Conservation (phyloP, 2,329 filamentous ascomycete species). For the Scortechinia acanthostroma region DNA sequence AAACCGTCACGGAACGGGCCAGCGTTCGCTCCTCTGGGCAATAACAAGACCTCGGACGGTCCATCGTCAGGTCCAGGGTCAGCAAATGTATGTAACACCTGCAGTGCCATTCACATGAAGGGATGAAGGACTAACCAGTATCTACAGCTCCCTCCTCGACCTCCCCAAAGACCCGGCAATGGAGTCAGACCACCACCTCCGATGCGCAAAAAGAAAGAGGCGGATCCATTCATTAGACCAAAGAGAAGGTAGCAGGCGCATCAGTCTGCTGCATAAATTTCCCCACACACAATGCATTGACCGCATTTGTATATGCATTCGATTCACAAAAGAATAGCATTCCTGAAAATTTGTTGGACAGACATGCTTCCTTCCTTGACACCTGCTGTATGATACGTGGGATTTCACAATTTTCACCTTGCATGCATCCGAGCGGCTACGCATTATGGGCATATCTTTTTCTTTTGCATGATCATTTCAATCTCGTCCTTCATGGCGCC, state of each 20-base stretch:
- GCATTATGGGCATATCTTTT: background rate
- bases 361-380: background rate
- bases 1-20: slow-evolving; percentile 26
- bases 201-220: slow-evolving; percentile 25
- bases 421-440: too few species aligned
- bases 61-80: slow-evolving; percentile 7
- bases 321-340: too few species aligned
- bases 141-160: slow-evolving; percentile 6
- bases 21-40: slow-evolving; percentile 13
- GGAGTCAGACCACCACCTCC: slow-evolving; percentile 16
- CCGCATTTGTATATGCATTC: background rate
- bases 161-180: slow-evolving; percentile 7
- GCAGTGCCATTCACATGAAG: too few species aligned
- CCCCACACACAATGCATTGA: background rate
- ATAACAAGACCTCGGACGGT: slow-evolving; percentile 8
- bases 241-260: slow-evolving; percentile 14
- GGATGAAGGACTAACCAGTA: background rate
- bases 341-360: background rate
- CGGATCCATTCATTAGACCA: slow-evolving; percentile 28
- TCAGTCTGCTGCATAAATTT: background rate
- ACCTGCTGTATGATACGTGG: background rate
- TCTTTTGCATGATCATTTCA: too few species aligned
- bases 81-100: slow-evolving; percentile 11
- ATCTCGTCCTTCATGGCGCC: too few species aligned
- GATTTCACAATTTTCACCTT: too few species aligned